Base-by-base conservation (phyloP, 345 rosid genomes). In the Kandelia obovata region DNA sequence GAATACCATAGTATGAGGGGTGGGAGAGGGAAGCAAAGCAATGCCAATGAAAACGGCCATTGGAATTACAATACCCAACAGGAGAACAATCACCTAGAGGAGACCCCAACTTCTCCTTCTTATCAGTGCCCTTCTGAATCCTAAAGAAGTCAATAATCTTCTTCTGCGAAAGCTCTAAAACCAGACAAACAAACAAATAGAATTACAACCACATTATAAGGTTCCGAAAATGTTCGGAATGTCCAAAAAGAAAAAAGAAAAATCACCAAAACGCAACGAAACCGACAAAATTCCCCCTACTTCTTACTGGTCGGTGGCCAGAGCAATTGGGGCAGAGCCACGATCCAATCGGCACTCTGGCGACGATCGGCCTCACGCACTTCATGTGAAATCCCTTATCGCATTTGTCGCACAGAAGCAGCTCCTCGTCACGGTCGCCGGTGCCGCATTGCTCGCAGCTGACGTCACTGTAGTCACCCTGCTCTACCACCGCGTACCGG, bases 361-460 rank as follows among this genome's bases (percentile, higher is more conserved):
- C 96, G 21, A 92, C 87, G 60, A 92, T 92, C 58, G 97, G 97
- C 67, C 94, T 73, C 73, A 92, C 74, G 72, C 97, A 90, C 71
- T 85, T 88, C 96, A 92, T 90, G 73, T 92, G 97, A 52, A 82
- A 92, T n/a, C 98, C 98, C 65, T 72, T 78, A 21, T 92, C 95
- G 71, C 98, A 92, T 84, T 87, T 90, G 19, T 92, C 96, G 47
- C 98, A 92, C 27, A 90, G 69, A 35, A 92, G 86, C 46, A 92
- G 85, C 87, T 88, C 94, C 28, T 83, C 94, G n/a, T 81, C 66
- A 26, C 71, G 71, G 15, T 92, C 96, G 39, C 91, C 97, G 3
- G 84, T 82, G 64, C 84, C 81, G 63, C 97, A 88, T 86, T 92
- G 82, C 83, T 85, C 86, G 72, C 96, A 92, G 75, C 34, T 71